A percentile compares a stretch with the other conserved stretches of the same genome.
These are phyloP conservation scores for Aphanomyces euteiches DNA, from an alignment of 352 stramenopile species.

Conservation along the genomic window DNA sequence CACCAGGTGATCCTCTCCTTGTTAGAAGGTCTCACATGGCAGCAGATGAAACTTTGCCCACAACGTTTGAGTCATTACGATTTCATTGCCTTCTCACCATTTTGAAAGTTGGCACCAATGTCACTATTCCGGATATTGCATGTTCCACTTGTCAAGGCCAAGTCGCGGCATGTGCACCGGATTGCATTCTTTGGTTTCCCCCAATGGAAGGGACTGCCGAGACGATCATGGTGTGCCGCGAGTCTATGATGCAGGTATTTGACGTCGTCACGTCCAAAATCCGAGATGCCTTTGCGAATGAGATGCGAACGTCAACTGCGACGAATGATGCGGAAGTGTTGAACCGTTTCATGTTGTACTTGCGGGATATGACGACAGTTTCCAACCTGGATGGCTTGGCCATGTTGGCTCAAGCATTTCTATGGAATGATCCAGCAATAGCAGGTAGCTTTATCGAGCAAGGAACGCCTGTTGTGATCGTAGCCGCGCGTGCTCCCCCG, in stretches of 20 bases:
- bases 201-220: neutral
- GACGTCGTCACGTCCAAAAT: neutral
- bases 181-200: neutral
- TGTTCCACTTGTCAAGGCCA: too few relatives aligned
- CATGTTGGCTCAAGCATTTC: neutral
- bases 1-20: too few relatives aligned
- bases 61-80: too few relatives aligned
- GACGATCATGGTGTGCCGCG: neutral
- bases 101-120: too few relatives aligned
- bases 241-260: neutral
- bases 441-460: neutral
- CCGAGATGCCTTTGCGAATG: neutral
- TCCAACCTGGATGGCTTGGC: neutral
- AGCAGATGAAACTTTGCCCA: too few relatives aligned
- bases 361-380: neutral
- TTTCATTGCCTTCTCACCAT: too few relatives aligned
- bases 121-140: too few relatives aligned
- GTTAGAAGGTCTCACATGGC: too few relatives aligned
- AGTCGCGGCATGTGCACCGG: constrained; percentile 1
- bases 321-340: neutral
- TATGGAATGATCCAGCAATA: neutral
- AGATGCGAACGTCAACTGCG: neutral
- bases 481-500: too few relatives aligned
- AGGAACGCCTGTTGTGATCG: neutral
- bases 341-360: neutral